Conservation (phyloP, 805 yeast species). For the Ogataea corticis region DNA sequence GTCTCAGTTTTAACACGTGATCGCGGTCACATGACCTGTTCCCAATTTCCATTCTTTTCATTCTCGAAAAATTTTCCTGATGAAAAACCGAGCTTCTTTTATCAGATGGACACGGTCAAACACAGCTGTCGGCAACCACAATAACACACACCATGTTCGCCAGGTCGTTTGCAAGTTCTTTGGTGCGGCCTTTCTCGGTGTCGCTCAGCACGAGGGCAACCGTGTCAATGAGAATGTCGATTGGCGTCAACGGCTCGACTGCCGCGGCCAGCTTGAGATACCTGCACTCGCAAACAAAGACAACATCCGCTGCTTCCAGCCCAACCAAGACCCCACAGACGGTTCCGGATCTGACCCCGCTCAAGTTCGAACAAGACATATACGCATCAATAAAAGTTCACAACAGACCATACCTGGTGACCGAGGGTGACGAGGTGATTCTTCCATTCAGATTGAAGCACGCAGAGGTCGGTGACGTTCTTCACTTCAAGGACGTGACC, state of each 20-base stretch:
- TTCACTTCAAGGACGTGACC: slow-evolving; percentile 71
- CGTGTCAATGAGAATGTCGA: not conserved
- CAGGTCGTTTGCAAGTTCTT: slow-evolving; percentile 1
- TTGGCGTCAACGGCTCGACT: not conserved
- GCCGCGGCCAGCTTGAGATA: not conserved
- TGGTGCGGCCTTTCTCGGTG: slow-evolving; percentile 2
- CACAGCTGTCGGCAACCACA: too few relatives aligned
- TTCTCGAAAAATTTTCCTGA: slow-evolving; percentile 9
- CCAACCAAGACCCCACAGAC: slow-evolving; percentile 4
- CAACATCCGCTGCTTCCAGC: not conserved
- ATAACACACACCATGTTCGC: slow-evolving; percentile 1
- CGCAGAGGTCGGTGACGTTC: slow-evolving; percentile 81
- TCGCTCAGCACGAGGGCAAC: not conserved
- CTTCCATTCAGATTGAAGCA: slow-evolving; percentile 77
- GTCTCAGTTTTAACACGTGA: not conserved
- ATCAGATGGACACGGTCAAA: not conserved
- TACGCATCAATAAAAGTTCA: slow-evolving; percentile 85
- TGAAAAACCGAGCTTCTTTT: not conserved
- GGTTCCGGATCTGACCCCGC: slow-evolving; percentile 51
- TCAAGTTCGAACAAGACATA: slow-evolving; percentile 65
- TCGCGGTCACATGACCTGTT: not conserved
- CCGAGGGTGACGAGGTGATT: slow-evolving; percentile 83
- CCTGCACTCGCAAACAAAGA: slow-evolving; percentile 3
- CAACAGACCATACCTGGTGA: slow-evolving; percentile 82
- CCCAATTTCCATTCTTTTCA: not conserved